phyloP scores from a whole-genome alignment of 495 filamentous ascomycete genomes.

The Acidomyces sp. region DNA sequence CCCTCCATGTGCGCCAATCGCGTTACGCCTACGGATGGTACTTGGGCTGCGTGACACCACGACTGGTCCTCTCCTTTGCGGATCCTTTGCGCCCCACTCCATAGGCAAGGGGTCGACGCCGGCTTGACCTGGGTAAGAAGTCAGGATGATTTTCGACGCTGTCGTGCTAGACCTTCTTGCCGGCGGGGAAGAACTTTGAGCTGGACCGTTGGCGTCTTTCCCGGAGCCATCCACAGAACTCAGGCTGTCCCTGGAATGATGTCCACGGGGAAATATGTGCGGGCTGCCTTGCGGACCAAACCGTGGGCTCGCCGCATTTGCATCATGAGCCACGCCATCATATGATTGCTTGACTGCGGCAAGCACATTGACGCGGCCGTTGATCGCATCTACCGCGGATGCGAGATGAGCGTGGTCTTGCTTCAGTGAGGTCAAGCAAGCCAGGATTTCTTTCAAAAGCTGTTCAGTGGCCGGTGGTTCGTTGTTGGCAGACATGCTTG shows the following conservation, averaged over 20 bases:
- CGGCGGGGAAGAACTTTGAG: slow-evolving; percentile 11
- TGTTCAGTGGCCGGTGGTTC: not conserved
- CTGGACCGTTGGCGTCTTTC: slow-evolving; percentile 1
- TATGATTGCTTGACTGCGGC: slow-evolving; percentile 42
- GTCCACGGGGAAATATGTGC: slow-evolving; percentile 1
- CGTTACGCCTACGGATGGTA: slow-evolving; percentile 78
- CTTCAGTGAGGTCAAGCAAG: slow-evolving; percentile 39
- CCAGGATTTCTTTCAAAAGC: slow-evolving; percentile 33
- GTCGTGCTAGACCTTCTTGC: slow-evolving; percentile 25
- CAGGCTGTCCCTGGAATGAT: slow-evolving; percentile 9
- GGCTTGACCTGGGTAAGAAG: slow-evolving; percentile 86
- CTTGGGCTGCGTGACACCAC: slow-evolving; percentile 65
- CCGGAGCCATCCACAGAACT: slow-evolving; percentile 13
- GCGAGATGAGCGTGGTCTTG: slow-evolving; percentile 46
- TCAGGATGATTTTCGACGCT: slow-evolving; percentile 58
- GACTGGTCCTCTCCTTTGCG: slow-evolving; percentile 68
- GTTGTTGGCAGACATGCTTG: too few species aligned
- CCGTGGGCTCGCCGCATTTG: slow-evolving; percentile 15
- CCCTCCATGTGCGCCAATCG: slow-evolving; percentile 76
- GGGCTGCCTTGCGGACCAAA: slow-evolving; percentile 2
- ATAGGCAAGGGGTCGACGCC: slow-evolving; percentile 83
- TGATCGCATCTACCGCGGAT: slow-evolving; percentile 50
- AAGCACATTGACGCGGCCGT: slow-evolving; percentile 50
- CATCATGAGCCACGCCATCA: slow-evolving; percentile 30
- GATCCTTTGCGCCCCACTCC: slow-evolving; percentile 74